Evolutionary conservation across 352 stramenopile genomes (phyloP).

Genomic region (Phytophthora rubi): DNA sequence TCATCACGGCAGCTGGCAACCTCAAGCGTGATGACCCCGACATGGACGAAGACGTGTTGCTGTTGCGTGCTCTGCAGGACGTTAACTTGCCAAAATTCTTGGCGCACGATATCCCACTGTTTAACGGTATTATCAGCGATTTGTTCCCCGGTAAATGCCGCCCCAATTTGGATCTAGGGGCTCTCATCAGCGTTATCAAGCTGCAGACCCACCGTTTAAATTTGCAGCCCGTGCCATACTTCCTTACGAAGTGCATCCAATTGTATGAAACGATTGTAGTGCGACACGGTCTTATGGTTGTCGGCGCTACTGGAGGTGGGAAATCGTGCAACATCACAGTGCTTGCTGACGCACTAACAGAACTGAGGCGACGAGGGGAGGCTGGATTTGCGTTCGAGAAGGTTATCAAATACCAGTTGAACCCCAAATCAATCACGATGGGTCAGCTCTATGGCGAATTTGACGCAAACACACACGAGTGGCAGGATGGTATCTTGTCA

Average conservation of each 20-base stretch:
- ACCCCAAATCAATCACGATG: conserved; percentile 96
- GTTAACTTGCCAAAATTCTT: conserved; percentile 97
- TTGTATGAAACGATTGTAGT: conserved; percentile 96
- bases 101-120: conserved; percentile 94
- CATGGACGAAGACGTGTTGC: conserved; percentile 93
- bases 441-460: conserved; percentile 96
- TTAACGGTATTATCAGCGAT: conserved; percentile 96
- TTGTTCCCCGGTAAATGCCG: conserved; percentile 94
- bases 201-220: conserved; percentile 82
- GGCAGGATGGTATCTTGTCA: conserved; percentile 95
- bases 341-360: conserved; percentile 89
- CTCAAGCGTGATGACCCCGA: conserved; percentile 92
- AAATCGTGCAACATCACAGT: conserved; percentile 93
- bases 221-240: conserved; percentile 91
- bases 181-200: conserved; percentile 91
- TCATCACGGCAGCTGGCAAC: conserved; percentile 89
- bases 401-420: conserved; percentile 92
- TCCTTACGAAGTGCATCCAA: conserved; percentile 95
- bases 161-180: conserved; percentile 86
- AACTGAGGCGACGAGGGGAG: conserved; percentile 80
- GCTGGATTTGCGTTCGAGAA: conserved; percentile 90
- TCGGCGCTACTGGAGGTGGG: conserved; percentile 90
- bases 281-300: conserved; percentile 96
- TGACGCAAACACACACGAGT: conserved; percentile 95
- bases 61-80: conserved; percentile 94